Evolutionary conservation across 108 stramenopile genomes (phyloP).

Genomic region (Cylindrotheca closterium): DNA sequence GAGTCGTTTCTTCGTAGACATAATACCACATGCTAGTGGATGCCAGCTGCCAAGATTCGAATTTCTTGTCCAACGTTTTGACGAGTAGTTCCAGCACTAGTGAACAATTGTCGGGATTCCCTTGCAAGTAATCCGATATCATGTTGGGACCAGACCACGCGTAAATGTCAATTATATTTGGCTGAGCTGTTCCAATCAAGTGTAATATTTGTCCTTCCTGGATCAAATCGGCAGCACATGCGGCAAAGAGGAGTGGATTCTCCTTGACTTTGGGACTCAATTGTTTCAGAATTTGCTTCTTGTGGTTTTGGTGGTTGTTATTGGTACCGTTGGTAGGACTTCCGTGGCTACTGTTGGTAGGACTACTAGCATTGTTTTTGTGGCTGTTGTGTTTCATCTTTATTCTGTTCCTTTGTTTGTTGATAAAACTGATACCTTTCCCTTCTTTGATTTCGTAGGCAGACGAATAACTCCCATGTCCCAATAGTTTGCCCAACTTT

Average conservation of each 20-base stretch:
- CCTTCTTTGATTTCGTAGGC: too few relatives aligned
- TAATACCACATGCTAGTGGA: too few relatives aligned
- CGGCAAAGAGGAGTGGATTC: conserved; percentile 25
- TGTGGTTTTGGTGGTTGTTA: neutral
- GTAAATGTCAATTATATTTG: conserved; percentile 3
- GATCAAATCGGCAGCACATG: conserved; percentile 30
- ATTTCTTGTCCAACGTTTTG: neutral
- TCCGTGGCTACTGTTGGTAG: too few relatives aligned
- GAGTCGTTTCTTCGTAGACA: neutral
- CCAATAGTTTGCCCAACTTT: neutral
- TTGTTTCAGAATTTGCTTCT: conserved; percentile 14
- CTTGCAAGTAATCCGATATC: neutral
- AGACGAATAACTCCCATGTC: neutral
- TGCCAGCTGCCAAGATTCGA: neutral
- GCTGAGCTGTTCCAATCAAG: neutral
- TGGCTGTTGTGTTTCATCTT: too few relatives aligned
- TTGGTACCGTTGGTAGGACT: neutral
- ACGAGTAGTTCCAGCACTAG: neutral
- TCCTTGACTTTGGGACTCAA: neutral
- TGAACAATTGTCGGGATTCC: neutral
- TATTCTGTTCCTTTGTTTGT: too few relatives aligned
- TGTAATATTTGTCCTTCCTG: conserved; percentile 27
- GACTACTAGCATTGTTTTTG: too few relatives aligned
- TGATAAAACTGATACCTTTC: too few relatives aligned
- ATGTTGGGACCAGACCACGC: neutral